phyloP scores from a whole-genome alignment of 306 rosid species.

The Quercus aquifolioides region DNA sequence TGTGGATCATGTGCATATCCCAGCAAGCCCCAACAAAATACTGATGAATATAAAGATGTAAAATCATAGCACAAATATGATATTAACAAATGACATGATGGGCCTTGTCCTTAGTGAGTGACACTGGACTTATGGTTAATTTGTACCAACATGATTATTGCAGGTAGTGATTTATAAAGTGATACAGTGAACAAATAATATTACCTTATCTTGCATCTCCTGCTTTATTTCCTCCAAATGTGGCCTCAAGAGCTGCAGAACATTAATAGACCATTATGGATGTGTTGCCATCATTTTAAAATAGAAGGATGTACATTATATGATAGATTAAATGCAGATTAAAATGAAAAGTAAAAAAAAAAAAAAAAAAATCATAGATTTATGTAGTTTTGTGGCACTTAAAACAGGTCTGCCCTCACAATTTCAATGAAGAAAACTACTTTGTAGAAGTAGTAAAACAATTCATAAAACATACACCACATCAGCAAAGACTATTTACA shows the following conservation, averaged over 20 bases:
- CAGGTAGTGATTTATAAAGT: slow-evolving; percentile 6
- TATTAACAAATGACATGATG: background rate
- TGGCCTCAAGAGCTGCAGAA: slow-evolving; percentile 72
- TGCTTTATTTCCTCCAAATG: slow-evolving; percentile 57
- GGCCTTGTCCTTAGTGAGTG: background rate
- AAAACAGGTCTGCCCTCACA: background rate
- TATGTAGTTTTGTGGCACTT: background rate
- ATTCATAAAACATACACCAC: background rate
- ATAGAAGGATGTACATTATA: background rate
- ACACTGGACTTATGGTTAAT: background rate
- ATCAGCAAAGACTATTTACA: background rate
- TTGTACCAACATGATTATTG: slow-evolving; percentile 2
- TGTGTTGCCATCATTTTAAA: background rate
- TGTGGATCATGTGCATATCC: background rate
- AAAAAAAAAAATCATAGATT: background rate
- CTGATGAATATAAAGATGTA: background rate
- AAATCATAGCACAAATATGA: background rate
- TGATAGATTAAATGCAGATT: background rate
- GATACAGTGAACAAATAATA: slow-evolving; percentile 14
- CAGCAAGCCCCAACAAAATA: background rate
- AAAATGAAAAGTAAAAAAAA: background rate
- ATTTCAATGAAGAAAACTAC: background rate
- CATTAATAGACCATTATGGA: slow-evolving; percentile 14
- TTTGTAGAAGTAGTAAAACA: background rate
- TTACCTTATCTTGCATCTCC: slow-evolving; percentile 62